Conservation (phyloP, 2,329 filamentous ascomycete genomes). For the Fusarium circinatum region DNA sequence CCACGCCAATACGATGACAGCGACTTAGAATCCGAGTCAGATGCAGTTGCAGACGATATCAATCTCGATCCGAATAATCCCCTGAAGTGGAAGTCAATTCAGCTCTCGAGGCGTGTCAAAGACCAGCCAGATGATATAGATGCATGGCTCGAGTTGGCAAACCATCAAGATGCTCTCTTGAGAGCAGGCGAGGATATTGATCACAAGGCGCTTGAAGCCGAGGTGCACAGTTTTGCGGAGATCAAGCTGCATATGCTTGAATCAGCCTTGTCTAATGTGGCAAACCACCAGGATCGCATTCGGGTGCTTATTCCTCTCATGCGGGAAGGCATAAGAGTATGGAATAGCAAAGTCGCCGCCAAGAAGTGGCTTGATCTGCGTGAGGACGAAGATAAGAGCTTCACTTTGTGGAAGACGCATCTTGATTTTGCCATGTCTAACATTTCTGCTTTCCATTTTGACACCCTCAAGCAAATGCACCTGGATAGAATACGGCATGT, state of each 20-base stretch:
- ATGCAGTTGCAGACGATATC: slow-evolving; percentile 52
- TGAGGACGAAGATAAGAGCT: slow-evolving; percentile 46
- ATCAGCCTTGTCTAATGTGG: slow-evolving; percentile 73
- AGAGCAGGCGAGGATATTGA: slow-evolving; percentile 57
- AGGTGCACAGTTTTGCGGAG: slow-evolving; percentile 76
- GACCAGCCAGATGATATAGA: slow-evolving; percentile 73
- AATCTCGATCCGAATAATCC: slow-evolving; percentile 53
- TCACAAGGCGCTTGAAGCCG: slow-evolving; percentile 63
- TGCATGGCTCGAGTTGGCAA: slow-evolving; percentile 81
- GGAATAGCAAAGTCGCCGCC: slow-evolving; percentile 71
- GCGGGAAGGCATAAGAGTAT: slow-evolving; percentile 77
- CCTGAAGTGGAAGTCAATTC: slow-evolving; percentile 64
- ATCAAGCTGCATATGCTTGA: slow-evolving; percentile 84
- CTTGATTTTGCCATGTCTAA: slow-evolving; percentile 78
- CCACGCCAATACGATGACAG: slow-evolving; percentile 57
- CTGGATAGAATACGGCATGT: slow-evolving; percentile 58
- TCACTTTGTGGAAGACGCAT: slow-evolving; percentile 77
- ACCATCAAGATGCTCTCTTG: slow-evolving; percentile 78
- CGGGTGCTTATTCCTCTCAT: slow-evolving; percentile 75
- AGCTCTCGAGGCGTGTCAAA: slow-evolving; percentile 72
- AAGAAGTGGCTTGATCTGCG: slow-evolving; percentile 71
- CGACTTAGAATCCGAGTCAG: slow-evolving; percentile 61
- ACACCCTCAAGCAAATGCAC: slow-evolving; percentile 70
- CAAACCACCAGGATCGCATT: slow-evolving; percentile 60
- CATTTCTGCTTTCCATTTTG: slow-evolving; percentile 73